phyloP scores from a whole-genome alignment of 331 rosid species.

The Malus hybrid region DNA sequence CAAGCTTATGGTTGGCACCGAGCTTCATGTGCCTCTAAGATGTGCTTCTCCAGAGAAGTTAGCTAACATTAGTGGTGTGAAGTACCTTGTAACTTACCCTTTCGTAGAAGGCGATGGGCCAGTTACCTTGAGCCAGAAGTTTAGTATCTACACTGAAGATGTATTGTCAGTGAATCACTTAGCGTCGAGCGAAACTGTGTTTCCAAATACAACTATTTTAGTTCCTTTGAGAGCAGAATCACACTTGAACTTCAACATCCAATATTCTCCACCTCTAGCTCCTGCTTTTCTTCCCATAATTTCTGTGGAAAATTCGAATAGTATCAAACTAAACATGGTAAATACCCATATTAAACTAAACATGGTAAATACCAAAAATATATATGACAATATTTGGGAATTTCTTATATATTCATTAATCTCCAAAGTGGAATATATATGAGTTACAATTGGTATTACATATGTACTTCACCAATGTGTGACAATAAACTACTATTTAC shows the following conservation, averaged over 20 bases:
- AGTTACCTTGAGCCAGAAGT: constrained; percentile 14
- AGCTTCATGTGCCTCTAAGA: constrained; percentile 39
- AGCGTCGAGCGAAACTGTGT: constrained; percentile 12
- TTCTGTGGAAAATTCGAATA: background rate
- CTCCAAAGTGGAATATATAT: too few species aligned
- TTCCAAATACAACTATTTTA: constrained; percentile 32
- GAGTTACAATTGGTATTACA: too few species aligned
- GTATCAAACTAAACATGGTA: too few species aligned
- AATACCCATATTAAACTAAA: too few species aligned
- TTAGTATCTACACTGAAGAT: constrained; percentile 30
- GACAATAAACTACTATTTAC: too few species aligned
- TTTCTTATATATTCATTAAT: too few species aligned
- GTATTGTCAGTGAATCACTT: constrained; percentile 29
- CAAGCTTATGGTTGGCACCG: constrained; percentile 14
- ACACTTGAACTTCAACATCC: constrained; percentile 12
- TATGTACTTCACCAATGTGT: too few species aligned
- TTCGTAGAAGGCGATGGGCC: constrained; percentile 22
- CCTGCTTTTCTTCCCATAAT: constrained; percentile 42
- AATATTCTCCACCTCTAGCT: constrained; percentile 42
- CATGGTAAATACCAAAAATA: too few species aligned
- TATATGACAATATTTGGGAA: too few species aligned
- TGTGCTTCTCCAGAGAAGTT: constrained; percentile 49
- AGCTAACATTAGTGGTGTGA: constrained; percentile 6
- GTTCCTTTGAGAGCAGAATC: constrained; percentile 25
- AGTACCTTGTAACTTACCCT: constrained; percentile 62